These are phyloP conservation scores for Nakaseomyces glabratus DNA, from an alignment of 1,139 yeast genomes.

Conservation along the genomic window DNA sequence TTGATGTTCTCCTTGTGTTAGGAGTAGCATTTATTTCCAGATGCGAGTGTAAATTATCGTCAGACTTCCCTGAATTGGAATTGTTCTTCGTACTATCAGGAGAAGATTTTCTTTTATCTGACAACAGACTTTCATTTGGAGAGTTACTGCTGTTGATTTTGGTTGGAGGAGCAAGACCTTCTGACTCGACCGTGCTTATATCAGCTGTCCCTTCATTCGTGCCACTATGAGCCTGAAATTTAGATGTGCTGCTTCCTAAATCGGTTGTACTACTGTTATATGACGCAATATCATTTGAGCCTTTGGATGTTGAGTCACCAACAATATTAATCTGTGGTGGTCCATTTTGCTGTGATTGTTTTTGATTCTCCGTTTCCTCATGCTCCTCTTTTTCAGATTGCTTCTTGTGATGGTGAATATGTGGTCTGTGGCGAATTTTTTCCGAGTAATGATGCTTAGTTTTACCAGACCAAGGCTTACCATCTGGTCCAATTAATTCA, in stretches of 20 bases:
- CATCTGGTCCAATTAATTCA: constrained; percentile 46
- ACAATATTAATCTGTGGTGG: constrained; percentile 2
- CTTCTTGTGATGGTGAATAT: background rate
- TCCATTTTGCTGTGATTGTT: background rate
- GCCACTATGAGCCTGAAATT: background rate
- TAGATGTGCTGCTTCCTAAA: background rate
- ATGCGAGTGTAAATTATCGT: constrained; percentile 4
- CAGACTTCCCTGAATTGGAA: background rate
- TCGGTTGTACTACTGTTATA: background rate
- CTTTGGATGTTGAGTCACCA: background rate
- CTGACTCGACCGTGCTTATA: background rate
- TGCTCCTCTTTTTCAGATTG: constrained; percentile 1
- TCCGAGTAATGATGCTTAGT: constrained; percentile 1
- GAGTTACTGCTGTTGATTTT: background rate
- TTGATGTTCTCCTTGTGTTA: background rate
- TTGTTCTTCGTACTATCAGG: background rate
- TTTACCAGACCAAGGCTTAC: constrained; percentile 45
- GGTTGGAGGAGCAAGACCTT: background rate
- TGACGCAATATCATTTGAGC: background rate
- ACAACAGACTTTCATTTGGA: background rate
- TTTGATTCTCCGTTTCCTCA: background rate
- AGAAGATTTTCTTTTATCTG: background rate
- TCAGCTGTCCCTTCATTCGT: background rate
- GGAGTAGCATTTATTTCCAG: background rate
- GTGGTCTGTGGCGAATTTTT: constrained; percentile 5